These are phyloP conservation scores for Penicillium paxilli DNA, from an alignment of 495 filamentous ascomycete genomes.

Conservation along the genomic window DNA sequence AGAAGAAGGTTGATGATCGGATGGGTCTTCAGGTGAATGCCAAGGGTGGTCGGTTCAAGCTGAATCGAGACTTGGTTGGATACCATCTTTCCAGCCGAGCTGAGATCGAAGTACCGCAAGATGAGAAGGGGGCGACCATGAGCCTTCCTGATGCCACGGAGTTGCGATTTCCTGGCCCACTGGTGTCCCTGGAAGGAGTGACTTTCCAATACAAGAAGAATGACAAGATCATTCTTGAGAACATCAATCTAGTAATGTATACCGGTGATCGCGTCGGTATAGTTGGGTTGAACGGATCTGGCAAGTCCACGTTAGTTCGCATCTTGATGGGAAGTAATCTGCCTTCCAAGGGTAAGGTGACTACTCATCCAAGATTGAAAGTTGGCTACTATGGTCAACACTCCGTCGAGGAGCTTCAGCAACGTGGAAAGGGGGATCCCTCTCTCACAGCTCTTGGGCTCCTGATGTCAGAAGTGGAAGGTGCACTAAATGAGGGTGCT, in stretches of 20 bases:
- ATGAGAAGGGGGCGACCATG: conserved; percentile 61
- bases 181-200: conserved; percentile 68
- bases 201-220: conserved; percentile 56
- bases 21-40: conserved; percentile 71
- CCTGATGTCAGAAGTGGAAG: conserved; percentile 48
- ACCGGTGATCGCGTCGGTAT: conserved; percentile 71
- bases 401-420: conserved; percentile 66
- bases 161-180: conserved; percentile 69
- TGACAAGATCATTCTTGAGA: conserved; percentile 46
- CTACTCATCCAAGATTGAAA: conserved; percentile 63
- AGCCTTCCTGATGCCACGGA: conserved; percentile 60
- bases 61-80: conserved; percentile 69
- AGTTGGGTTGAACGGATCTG: conserved; percentile 70
- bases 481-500: conserved; percentile 59
- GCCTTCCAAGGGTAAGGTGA: conserved; percentile 54
- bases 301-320: conserved; percentile 70
- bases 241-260: conserved; percentile 63
- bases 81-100: conserved; percentile 55
- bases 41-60: conserved; percentile 73
- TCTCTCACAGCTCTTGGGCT: conserved; percentile 62
- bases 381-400: conserved; percentile 79
- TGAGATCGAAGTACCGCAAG: conserved; percentile 68
- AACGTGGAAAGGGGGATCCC: conserved; percentile 40
- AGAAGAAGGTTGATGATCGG: conserved; percentile 79
- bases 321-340: conserved; percentile 47